A percentile compares a stretch with the other conserved stretches of the same genome.
Evolutionary conservation across 2,329 filamentous ascomycete genomes (phyloP).

Genomic region (Botrytis porri): DNA sequence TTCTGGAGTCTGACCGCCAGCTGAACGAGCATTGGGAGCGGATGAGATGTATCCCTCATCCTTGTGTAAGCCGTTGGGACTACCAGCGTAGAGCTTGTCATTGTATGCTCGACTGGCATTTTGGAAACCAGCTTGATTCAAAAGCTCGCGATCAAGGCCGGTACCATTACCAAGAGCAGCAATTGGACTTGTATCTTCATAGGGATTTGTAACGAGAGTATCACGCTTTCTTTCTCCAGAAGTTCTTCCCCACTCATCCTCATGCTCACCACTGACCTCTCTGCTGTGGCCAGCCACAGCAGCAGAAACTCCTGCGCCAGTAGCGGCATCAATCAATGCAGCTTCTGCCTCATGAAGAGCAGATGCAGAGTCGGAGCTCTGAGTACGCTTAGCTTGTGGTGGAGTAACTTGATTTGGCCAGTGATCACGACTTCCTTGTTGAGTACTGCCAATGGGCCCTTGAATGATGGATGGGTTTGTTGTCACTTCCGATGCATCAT

Average conservation of each 20-base stretch:
- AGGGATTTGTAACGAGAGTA: slow-evolving; percentile 65
- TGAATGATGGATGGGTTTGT: slow-evolving; percentile 85
- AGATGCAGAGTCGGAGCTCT: slow-evolving; percentile 28
- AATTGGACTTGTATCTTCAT: slow-evolving; percentile 62
- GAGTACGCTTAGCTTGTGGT: slow-evolving; percentile 31
- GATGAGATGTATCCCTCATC: slow-evolving; percentile 94
- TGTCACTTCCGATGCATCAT: slow-evolving; percentile 62
- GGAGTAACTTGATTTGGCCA: slow-evolving; percentile 58
- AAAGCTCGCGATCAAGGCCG: slow-evolving; percentile 45
- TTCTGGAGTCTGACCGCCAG: slow-evolving; percentile 47
- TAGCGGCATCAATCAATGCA: slow-evolving; percentile 46
- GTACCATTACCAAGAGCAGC: slow-evolving; percentile 40
- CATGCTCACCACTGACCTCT: slow-evolving; percentile 54
- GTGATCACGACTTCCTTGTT: slow-evolving; percentile 41
- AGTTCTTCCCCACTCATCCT: slow-evolving; percentile 63
- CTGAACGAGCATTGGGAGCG: slow-evolving; percentile 53
- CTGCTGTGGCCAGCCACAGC: slow-evolving; percentile 53
- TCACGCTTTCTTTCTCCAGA: slow-evolving; percentile 63
- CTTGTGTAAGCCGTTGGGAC: slow-evolving; percentile 58
- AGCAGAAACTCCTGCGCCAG: slow-evolving; percentile 52
- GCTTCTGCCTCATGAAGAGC: slow-evolving; percentile 38
- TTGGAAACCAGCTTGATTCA: slow-evolving; percentile 40
- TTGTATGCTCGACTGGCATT: slow-evolving; percentile 43
- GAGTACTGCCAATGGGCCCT: slow-evolving; percentile 57
- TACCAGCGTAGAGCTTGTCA: slow-evolving; percentile 41